These are phyloP conservation scores for Nepenthes gracilis DNA, from an alignment of 148 eudicot genomes.

Conservation along the genomic window DNA sequence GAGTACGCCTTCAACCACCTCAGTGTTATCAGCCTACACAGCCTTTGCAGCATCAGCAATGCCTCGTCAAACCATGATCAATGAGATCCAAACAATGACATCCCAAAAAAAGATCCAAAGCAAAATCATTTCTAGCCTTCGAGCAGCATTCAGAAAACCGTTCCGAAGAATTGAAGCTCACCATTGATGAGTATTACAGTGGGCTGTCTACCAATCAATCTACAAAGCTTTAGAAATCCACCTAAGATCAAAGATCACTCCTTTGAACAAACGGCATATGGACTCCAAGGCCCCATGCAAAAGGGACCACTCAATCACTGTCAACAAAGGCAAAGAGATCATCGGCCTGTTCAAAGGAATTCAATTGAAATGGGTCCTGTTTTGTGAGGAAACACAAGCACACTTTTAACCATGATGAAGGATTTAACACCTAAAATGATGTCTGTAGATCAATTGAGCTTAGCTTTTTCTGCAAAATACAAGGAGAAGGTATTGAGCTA, in stretches of 20 bases:
- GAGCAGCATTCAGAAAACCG: not conserved
- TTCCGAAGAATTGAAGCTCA: slow-evolving; percentile 2
- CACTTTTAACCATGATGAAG: not conserved
- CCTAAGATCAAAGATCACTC: slow-evolving; percentile 8
- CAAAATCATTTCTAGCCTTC: not conserved
- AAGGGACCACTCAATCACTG: not conserved
- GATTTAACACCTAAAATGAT: not conserved
- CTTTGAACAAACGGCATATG: slow-evolving; percentile 4
- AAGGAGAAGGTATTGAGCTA: slow-evolving; percentile 17
- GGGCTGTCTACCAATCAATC: slow-evolving; percentile 5
- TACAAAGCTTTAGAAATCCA: slow-evolving; percentile 6
- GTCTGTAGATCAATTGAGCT: not conserved
- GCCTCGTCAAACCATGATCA: slow-evolving; percentile 1
- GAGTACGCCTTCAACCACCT: slow-evolving; percentile 5
- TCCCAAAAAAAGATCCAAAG: not conserved
- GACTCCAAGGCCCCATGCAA: slow-evolving; percentile 5
- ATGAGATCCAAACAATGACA: slow-evolving; percentile 2
- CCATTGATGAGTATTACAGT: slow-evolving; percentile 4
- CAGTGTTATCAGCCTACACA: slow-evolving; percentile 6
- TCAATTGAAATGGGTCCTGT: slow-evolving; percentile 3
- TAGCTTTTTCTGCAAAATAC: not conserved
- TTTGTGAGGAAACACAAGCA: not conserved
- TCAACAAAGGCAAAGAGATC: slow-evolving; percentile 12
- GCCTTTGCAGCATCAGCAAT: slow-evolving; percentile 8
- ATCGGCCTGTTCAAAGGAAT: slow-evolving; percentile 7